Evolutionary conservation across 2,329 filamentous ascomycete genomes (phyloP).

Genomic region (Fusarium anguioides): DNA sequence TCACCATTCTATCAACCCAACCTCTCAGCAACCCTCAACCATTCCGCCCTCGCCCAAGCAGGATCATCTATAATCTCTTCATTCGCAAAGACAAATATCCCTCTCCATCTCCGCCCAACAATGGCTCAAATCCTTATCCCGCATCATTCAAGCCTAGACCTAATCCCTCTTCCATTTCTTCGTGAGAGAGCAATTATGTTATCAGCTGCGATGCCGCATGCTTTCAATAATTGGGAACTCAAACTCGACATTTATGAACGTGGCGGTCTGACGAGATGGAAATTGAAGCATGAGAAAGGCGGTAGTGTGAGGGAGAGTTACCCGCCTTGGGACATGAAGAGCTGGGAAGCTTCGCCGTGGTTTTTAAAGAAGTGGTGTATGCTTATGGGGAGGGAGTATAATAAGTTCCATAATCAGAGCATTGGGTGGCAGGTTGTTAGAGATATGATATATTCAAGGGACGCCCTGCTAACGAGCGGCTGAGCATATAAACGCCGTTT

Average conservation of each 20-base stretch:
- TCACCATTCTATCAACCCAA: conserved; percentile 44
- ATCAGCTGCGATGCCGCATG: conserved; percentile 35
- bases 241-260: conserved; percentile 43
- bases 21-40: conserved; percentile 2
- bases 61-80: neutral
- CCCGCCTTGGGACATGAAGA: conserved; percentile 45
- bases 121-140: conserved; percentile 44
- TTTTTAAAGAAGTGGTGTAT: conserved; percentile 45
- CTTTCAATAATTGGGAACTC: conserved; percentile 41
- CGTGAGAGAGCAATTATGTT: conserved; percentile 45
- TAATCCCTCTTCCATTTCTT: conserved; percentile 42
- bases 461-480: neutral
- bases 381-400: conserved; percentile 33
- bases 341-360: conserved; percentile 47
- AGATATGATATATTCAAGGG: conserved; percentile 15
- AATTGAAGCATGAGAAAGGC: neutral
- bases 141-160: conserved; percentile 41
- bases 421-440: conserved; percentile 36
- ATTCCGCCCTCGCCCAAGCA: conserved; percentile 7
- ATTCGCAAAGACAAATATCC: conserved; percentile 10
- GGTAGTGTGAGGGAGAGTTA: conserved; percentile 8
- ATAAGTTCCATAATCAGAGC: conserved; percentile 37
- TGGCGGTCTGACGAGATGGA: conserved; percentile 39
- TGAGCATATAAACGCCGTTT: neutral
- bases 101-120: conserved; percentile 40